A percentile compares a stretch with the other conserved stretches of the same genome.
Conservation (phyloP, 176 grass and related monocot species). For the Poa annua region DNA sequence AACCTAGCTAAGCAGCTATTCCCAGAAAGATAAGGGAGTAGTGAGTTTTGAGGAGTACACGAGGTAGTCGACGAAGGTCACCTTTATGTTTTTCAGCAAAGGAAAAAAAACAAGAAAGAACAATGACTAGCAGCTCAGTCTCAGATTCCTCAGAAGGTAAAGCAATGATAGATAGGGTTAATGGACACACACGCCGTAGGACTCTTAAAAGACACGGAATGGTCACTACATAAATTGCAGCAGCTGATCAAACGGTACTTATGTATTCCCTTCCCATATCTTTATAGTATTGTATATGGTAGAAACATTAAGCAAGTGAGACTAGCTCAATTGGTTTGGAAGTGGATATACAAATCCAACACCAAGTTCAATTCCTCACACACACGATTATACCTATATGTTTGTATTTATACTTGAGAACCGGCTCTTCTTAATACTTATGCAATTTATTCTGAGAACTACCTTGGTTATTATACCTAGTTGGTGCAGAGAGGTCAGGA, state of each 20-base stretch:
- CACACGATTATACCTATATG: too few species aligned
- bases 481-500: too few species aligned
- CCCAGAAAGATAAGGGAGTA: slow-evolving; percentile 5
- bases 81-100: slow-evolving; percentile 2
- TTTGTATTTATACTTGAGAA: too few species aligned
- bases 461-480: too few species aligned
- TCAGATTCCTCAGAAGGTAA: neutral
- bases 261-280: neutral
- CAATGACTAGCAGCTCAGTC: slow-evolving; percentile 7
- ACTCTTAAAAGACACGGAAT: neutral
- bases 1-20: slow-evolving; percentile 17
- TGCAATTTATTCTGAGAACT: too few species aligned
- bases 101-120: slow-evolving; percentile 13
- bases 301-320: too few species aligned
- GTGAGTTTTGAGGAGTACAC: slow-evolving; percentile 11
- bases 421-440: too few species aligned
- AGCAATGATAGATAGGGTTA: neutral
- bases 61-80: slow-evolving; percentile 29
- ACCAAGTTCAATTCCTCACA: too few species aligned
- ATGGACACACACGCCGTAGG: neutral
- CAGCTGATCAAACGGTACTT: neutral
- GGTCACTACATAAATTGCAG: neutral
- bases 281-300: neutral
- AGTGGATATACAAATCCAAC: too few species aligned
- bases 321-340: too few species aligned